Conservation (phyloP, 2,329 filamentous ascomycete genomes). For the Fusarium falciforme region DNA sequence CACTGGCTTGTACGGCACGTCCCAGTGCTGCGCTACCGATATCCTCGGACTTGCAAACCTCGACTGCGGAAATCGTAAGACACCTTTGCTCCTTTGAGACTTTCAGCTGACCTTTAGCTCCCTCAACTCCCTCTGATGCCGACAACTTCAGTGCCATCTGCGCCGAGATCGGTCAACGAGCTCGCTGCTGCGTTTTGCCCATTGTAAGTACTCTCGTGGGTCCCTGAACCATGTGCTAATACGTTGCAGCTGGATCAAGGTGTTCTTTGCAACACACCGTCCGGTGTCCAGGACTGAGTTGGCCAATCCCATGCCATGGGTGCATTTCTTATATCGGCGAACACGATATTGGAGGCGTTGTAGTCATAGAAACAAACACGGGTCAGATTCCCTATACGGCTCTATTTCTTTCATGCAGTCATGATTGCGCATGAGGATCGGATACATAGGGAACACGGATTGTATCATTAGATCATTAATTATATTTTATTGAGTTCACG, state of each 20-base stretch:
- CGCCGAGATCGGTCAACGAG: constrained; percentile 62
- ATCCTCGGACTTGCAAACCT: constrained; percentile 68
- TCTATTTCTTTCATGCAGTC: neutral
- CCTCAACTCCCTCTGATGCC: constrained; percentile 50
- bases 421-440: neutral
- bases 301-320: neutral
- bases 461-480: neutral
- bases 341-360: neutral
- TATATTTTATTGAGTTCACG: neutral
- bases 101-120: constrained; percentile 32
- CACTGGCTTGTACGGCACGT: constrained; percentile 54
- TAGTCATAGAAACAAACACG: neutral
- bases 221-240: neutral
- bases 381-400: neutral
- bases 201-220: constrained; percentile 43
- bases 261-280: constrained; percentile 50
- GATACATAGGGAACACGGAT: neutral
- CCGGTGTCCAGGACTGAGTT: constrained; percentile 45
- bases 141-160: constrained; percentile 60
- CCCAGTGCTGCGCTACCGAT: constrained; percentile 72
- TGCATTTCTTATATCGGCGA: neutral
- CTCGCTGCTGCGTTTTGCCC: constrained; percentile 68
- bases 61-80: constrained; percentile 66
- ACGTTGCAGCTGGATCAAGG: constrained; percentile 45
- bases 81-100: rapidly evolving